phyloP scores from a whole-genome alignment of 116 monocot genomes.

The Zostera marina region DNA sequence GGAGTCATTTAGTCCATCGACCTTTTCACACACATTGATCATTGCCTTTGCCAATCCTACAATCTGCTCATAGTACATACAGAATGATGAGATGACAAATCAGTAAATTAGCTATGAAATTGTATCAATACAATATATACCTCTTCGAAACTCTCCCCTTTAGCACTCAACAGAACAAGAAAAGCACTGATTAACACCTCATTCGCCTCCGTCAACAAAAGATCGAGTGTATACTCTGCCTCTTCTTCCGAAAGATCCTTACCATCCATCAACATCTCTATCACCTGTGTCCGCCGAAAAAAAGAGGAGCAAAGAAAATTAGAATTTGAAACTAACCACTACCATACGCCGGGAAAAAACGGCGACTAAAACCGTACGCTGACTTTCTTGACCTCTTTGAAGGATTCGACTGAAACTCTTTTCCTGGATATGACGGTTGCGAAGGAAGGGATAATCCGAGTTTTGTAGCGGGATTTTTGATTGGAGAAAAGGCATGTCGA shows the following conservation, averaged over 20 bases:
- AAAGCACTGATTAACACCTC: constrained; percentile 63
- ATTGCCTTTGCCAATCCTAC: constrained; percentile 86
- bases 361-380: too few species aligned
- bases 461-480: too few species aligned
- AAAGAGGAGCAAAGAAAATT: not conserved
- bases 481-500: too few species aligned
- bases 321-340: too few species aligned
- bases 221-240: constrained; percentile 49
- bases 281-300: constrained; percentile 21
- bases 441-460: too few species aligned
- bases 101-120: not conserved
- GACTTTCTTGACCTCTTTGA: too few species aligned
- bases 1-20: constrained; percentile 36
- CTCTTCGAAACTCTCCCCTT: constrained; percentile 71
- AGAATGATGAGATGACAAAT: too few species aligned
- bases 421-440: too few species aligned
- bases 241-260: constrained; percentile 49
- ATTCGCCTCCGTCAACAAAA: constrained; percentile 29
- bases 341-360: too few species aligned
- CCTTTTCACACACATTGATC: constrained; percentile 40
- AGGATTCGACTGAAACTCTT: too few species aligned
- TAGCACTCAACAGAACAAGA: constrained; percentile 58
- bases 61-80: too few species aligned
- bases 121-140: constrained; percentile 4
- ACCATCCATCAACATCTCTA: constrained; percentile 34